Evolutionary conservation across 2,329 filamentous ascomycete species (phyloP).

Genomic region (Cladosporium sp.): DNA sequence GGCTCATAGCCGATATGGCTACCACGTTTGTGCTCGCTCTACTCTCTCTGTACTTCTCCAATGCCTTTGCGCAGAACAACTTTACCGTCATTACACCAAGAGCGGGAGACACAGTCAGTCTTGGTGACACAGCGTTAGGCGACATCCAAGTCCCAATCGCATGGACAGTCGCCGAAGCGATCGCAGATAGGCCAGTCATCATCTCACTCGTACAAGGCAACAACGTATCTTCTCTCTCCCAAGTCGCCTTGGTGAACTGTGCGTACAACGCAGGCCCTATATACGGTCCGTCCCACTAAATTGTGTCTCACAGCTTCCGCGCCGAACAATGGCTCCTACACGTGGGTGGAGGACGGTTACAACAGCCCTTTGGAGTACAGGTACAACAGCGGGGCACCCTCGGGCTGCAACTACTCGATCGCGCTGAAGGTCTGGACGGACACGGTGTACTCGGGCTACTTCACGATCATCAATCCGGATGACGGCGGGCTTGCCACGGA

Average conservation of each 20-base stretch:
- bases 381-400: conserved; percentile 1
- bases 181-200: not conserved
- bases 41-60: not conserved
- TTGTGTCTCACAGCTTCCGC: not conserved
- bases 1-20: not conserved
- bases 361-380: conserved; percentile 1
- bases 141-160: not conserved
- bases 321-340: conserved; percentile 7
- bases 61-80: not conserved
- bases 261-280: not conserved
- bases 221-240: not conserved
- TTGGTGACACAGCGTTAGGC: not conserved
- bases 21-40: not conserved
- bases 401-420: conserved; percentile 13
- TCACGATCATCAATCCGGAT: conserved; percentile 13
- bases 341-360: conserved; percentile 4
- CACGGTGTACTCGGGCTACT: conserved; percentile 9
- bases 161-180: conserved; percentile 1
- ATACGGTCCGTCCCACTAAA: too few relatives aligned
- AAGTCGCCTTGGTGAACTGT: not conserved
- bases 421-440: conserved; percentile 13
- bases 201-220: conserved; percentile 5
- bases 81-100: conserved; percentile 1
- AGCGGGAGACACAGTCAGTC: conserved; percentile 5
- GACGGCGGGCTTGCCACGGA: conserved; percentile 9